A percentile compares a stretch with the other conserved stretches of the same genome.
phyloP scores from a whole-genome alignment of 306 rosid species.

The Trifolium pratense region DNA sequence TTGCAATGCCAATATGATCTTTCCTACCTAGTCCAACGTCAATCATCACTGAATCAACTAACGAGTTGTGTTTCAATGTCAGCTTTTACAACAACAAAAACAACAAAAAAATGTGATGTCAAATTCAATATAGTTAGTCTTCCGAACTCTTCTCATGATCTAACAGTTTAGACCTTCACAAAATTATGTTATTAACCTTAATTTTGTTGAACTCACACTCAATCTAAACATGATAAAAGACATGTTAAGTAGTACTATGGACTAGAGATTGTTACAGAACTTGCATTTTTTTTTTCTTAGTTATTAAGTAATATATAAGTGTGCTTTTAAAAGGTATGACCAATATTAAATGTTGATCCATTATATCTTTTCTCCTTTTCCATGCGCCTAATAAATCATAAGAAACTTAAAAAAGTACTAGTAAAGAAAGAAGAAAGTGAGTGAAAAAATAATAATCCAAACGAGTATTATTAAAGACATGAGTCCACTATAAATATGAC shows the following conservation, averaged over 20 bases:
- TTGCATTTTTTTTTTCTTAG: slow-evolving; percentile 20
- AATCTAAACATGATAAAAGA: background rate
- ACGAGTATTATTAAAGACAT: slow-evolving; percentile 15
- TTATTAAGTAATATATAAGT: slow-evolving; percentile 41
- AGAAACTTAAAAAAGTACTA: slow-evolving; percentile 15
- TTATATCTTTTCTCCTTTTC: slow-evolving; percentile 10
- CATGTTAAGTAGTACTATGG: background rate
- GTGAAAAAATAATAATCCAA: background rate
- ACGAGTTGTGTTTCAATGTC: no score
- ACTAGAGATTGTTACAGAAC: background rate
- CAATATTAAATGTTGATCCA: slow-evolving; percentile 28
- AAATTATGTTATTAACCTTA: no score
- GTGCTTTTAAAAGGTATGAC: slow-evolving; percentile 43
- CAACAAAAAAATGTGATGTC: no score
- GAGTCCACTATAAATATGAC: slow-evolving; percentile 13
- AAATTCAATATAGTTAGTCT: no score
- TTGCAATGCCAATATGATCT: no score
- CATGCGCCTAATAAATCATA: slow-evolving; percentile 21
- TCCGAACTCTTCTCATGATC: no score
- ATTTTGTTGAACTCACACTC: no score
- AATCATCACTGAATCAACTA: no score
- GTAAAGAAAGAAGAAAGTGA: background rate
- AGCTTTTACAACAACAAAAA: no score
- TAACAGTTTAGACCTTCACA: no score
- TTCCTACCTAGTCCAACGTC: no score